Evolutionary conservation across 306 rosid species (phyloP), one percentile per base, ranked within the genome.

Genomic region (Clitoria ternatea): DNA sequence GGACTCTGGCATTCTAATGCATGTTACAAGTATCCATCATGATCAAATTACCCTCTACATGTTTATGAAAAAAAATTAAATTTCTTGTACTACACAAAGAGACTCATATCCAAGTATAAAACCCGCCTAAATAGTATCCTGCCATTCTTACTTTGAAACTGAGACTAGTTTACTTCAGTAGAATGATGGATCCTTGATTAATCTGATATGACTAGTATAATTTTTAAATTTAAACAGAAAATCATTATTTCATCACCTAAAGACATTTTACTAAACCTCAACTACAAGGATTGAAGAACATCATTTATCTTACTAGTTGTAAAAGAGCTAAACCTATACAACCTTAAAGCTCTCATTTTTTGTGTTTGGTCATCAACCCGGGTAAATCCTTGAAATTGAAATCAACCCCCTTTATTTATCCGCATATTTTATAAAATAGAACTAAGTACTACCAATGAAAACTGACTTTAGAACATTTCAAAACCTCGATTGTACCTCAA

Each of bases 401-500:
- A 42, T 37, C 8, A 53, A 42, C 44, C 8, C 26, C 15, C 18
- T 14, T 42, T 48, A 44, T 50, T 63, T 8, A 77, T 35, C 50
- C 44, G 61, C 35, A 23, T 79, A 79, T 24, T 66, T 57, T 48
- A 32, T 55, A 54, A 39, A 54, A 39, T 37, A 55, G 56, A 61
- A 78, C 74, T 57, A 45, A 54, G 70, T 66, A 78, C 76, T 47
- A 37, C 48, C 65, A 72, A 44, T 24, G 67, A 64, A 64, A 77
- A 44, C 27, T 6, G 18, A 60, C 29, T 10, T 27, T 8, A 49
- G 62, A 70, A 53, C 36, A 62, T 24, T 42, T 18, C 61, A 68
- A 62, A 48, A 4, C 57, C 32, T 44, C 45, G 76, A 75, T 7
- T 72, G 56, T 89, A 94, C 97, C 99, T 89, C 91, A 77, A 91